Conservation (phyloP, 2,329 filamentous ascomycete species). For the Arthrinium phaeospermum region DNA sequence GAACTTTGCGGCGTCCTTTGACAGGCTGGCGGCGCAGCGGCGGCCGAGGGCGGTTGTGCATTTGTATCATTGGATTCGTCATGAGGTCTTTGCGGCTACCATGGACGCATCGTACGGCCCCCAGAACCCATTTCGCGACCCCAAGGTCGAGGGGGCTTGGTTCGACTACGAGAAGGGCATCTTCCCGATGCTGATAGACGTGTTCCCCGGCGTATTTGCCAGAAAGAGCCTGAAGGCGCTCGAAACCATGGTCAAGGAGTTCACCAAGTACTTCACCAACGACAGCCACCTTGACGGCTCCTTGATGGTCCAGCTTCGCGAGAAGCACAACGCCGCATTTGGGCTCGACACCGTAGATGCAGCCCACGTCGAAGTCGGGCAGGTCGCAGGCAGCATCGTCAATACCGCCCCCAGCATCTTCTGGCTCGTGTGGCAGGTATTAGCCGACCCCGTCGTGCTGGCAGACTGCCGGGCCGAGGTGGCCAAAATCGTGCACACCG, state of each 20-base stretch:
- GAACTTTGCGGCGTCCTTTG: conserved; percentile 12
- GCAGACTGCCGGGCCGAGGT: conserved; percentile 19
- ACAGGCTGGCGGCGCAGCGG: conserved; percentile 9
- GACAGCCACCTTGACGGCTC: conserved; percentile 26
- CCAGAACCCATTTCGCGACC: conserved; percentile 24
- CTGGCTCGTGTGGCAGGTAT: conserved; percentile 23
- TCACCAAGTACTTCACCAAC: conserved; percentile 25
- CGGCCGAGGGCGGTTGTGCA: conserved; percentile 8
- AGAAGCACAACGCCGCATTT: conserved; percentile 22
- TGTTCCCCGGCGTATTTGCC: conserved; percentile 23
- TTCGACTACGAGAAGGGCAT: conserved; percentile 24
- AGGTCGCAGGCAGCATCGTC: conserved; percentile 23
- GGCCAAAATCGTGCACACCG: no score
- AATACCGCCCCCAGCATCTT: conserved; percentile 25
- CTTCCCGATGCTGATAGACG: conserved; percentile 22
- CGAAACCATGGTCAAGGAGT: conserved; percentile 24
- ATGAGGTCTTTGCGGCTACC: conserved; percentile 18
- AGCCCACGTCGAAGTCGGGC: conserved; percentile 24
- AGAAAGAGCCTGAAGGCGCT: conserved; percentile 22
- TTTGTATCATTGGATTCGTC: conserved; percentile 21
- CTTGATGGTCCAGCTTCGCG: conserved; percentile 25
- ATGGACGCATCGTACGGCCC: conserved; percentile 27
- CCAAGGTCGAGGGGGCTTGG: conserved; percentile 22
- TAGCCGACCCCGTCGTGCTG: conserved; percentile 24
- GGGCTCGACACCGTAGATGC: conserved; percentile 22